Conservation (phyloP, 2,329 filamentous ascomycete species). For the Claviceps humidiphila region DNA sequence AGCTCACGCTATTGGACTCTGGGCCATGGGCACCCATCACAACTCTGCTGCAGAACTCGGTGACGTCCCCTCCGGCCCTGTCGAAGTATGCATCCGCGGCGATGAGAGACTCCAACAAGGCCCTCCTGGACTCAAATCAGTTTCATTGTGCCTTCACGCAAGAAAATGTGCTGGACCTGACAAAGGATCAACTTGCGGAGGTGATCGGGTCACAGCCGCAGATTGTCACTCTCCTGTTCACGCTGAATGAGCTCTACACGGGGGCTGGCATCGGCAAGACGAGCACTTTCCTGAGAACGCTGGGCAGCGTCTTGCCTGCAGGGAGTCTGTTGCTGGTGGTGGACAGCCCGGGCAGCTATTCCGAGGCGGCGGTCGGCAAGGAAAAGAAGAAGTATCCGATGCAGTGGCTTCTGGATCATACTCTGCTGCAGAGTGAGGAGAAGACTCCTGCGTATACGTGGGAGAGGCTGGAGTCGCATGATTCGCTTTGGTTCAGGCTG, state of each 20-base stretch:
- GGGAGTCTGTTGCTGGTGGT: slow-evolving; percentile 69
- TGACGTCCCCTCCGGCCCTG: slow-evolving; percentile 38
- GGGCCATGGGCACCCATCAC: slow-evolving; percentile 63
- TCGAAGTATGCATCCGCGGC: slow-evolving; percentile 40
- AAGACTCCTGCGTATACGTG: slow-evolving; percentile 37
- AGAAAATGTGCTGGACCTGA: slow-evolving; percentile 34
- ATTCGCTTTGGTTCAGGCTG: slow-evolving; percentile 77
- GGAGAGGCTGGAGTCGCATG: slow-evolving; percentile 62
- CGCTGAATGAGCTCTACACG: slow-evolving; percentile 87
- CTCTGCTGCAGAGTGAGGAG: slow-evolving; percentile 40
- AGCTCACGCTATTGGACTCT: slow-evolving; percentile 62
- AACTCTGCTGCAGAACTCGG: slow-evolving; percentile 38
- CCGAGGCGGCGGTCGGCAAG: slow-evolving; percentile 59
- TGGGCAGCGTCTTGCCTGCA: slow-evolving; percentile 44
- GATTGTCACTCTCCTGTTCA: slow-evolving; percentile 80
- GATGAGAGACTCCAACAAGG: slow-evolving; percentile 28
- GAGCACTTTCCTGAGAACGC: slow-evolving; percentile 57
- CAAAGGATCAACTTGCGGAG: slow-evolving; percentile 17
- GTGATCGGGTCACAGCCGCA: slow-evolving; percentile 24
- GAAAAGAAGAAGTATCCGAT: slow-evolving; percentile 66
- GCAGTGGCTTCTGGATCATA: slow-evolving; percentile 82
- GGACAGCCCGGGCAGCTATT: slow-evolving; percentile 89
- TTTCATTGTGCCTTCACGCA: slow-evolving; percentile 31
- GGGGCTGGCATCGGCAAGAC: slow-evolving; percentile 58
- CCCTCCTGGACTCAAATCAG: slow-evolving; percentile 27